Evolutionary conservation across 768 basidiomycete species (phyloP).

Genomic region (Arthromyces matolae): DNA sequence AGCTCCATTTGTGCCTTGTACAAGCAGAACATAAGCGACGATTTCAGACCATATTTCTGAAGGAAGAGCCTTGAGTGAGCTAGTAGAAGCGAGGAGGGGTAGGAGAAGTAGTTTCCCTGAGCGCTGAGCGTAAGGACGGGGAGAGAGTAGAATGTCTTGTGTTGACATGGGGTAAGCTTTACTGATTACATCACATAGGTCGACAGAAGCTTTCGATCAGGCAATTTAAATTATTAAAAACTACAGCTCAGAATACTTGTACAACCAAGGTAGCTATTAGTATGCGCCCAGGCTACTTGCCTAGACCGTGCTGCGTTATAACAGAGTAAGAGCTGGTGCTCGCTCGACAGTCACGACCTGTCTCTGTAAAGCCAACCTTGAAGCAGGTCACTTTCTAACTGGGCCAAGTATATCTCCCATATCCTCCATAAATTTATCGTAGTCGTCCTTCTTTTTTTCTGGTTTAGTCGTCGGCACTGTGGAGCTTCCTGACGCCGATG

Average conservation of each 20-base stretch:
- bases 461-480: conserved; percentile 20
- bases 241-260: too few relatives aligned
- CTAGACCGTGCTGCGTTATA: neutral
- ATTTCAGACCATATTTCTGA: conserved; percentile 70
- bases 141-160: conserved; percentile 50
- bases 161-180: conserved; percentile 6
- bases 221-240: too few relatives aligned
- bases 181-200: too few relatives aligned
- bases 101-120: conserved; percentile 62
- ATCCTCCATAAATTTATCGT: conserved; percentile 73
- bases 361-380: too few relatives aligned
- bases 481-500: conserved; percentile 15
- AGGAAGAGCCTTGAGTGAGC: conserved; percentile 54
- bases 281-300: too few relatives aligned
- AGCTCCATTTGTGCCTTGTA: conserved; percentile 19
- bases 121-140: conserved; percentile 60
- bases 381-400: conserved; percentile 15
- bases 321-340: neutral
- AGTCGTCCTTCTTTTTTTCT: conserved; percentile 58
- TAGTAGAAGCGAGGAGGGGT: conserved; percentile 59
- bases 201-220: too few relatives aligned
- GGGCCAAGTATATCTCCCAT: conserved; percentile 61
- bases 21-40: conserved; percentile 37
- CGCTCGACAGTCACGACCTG: neutral
- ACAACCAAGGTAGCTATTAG: too few relatives aligned